Percentiles rank a stretch among this genome's conserved stretches.
phyloP scores from a whole-genome alignment of 139 green algal species.

The Coelastrella sp. region DNA sequence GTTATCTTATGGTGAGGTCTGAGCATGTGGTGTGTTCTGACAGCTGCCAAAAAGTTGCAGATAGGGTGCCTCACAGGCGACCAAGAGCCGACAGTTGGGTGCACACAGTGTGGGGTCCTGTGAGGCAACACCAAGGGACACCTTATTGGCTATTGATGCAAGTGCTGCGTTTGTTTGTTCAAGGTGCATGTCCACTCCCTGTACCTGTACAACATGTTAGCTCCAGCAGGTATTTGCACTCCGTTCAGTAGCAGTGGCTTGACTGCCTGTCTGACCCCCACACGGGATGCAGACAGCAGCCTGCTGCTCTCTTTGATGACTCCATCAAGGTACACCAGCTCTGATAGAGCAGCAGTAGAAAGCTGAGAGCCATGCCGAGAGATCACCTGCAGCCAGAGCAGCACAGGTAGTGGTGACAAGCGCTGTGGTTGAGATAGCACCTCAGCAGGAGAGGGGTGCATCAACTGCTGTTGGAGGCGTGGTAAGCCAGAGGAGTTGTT shows the following conservation, averaged over 20 bases:
- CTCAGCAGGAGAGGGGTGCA: neutral
- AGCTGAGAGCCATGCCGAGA: conserved; percentile 26
- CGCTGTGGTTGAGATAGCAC: neutral
- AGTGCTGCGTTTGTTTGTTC: too few species aligned
- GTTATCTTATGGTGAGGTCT: too few species aligned
- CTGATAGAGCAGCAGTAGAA: neutral
- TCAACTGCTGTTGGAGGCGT: neutral
- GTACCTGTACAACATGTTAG: conserved; percentile 16
- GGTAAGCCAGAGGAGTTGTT: neutral
- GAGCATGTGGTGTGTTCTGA: too few species aligned
- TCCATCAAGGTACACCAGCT: conserved; percentile 51
- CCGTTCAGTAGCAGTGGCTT: neutral
- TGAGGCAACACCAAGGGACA: too few species aligned
- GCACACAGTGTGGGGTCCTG: too few species aligned
- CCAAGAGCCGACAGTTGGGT: too few species aligned
- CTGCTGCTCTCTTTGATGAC: conserved; percentile 47
- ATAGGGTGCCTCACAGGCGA: too few species aligned
- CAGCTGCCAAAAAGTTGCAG: too few species aligned
- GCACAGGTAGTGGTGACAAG: neutral
- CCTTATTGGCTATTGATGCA: too few species aligned
- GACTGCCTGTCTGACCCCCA: neutral
- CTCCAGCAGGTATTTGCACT: conserved; percentile 11
- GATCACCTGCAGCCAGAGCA: conserved; percentile 17
- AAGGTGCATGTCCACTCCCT: too few species aligned
- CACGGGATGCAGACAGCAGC: conserved; percentile 32